phyloP scores from a whole-genome alignment of 148 eudicot species.

The Vaccinium darrowii region DNA sequence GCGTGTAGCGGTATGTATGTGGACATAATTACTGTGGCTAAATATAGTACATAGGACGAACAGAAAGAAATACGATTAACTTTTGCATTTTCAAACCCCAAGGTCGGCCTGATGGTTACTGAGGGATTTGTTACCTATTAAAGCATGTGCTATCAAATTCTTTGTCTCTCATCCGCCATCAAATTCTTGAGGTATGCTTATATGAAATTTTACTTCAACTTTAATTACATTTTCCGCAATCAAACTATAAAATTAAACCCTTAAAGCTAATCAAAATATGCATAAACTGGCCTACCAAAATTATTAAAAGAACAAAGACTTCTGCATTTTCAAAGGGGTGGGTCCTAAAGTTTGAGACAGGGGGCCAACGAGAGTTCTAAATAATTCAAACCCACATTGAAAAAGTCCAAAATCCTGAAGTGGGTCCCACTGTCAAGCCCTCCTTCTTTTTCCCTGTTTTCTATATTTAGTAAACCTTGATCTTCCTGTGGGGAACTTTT shows the following conservation, averaged over 20 bases:
- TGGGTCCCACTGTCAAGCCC: constrained; percentile 3
- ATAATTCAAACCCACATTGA: constrained; percentile 1
- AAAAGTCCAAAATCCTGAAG: constrained; percentile 1
- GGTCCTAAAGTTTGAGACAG: background rate
- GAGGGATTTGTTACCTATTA: no score
- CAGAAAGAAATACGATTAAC: background rate
- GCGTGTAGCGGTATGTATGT: background rate
- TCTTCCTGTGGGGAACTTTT: background rate
- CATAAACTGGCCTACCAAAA: no score
- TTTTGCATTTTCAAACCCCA: background rate
- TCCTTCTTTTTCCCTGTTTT: background rate
- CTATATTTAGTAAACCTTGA: constrained; percentile 14
- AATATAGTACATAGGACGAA: background rate
- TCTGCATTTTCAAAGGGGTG: background rate
- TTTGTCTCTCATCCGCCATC: no score
- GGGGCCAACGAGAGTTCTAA: constrained; percentile 7
- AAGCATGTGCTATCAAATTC: no score
- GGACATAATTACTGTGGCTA: background rate
- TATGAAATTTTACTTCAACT: no score
- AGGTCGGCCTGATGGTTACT: no score
- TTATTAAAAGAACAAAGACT: no score
- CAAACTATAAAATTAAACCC: no score
- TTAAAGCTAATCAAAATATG: no score
- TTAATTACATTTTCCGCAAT: no score
- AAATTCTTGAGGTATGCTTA: no score